Conservation (phyloP, 805 yeast genomes). For the Zygoascus bituminiphila region DNA sequence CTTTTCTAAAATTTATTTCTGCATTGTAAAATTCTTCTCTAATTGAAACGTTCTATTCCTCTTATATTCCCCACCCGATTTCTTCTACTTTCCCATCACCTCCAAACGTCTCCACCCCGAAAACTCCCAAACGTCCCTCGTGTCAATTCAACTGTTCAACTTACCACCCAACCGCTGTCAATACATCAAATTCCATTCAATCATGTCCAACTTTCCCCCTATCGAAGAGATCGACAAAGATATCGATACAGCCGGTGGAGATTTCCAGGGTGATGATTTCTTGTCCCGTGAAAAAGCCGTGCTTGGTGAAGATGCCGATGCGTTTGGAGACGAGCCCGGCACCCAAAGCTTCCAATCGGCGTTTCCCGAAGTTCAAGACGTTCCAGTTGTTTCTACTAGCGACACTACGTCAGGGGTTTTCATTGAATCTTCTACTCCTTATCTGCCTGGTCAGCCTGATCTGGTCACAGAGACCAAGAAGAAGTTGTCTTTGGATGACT, state of each 20-base stretch:
- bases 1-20: no score
- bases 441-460: conserved; percentile 10
- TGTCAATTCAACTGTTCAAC: conserved; percentile 2
- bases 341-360: conserved; percentile 19
- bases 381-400: background rate
- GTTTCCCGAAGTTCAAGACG: conserved; percentile 24
- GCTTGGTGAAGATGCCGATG: conserved; percentile 36
- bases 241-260: conserved; percentile 12
- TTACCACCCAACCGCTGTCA: background rate
- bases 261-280: conserved; percentile 33
- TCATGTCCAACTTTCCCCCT: conserved; percentile 32
- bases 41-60: no score
- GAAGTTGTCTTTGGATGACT: conserved; percentile 34
- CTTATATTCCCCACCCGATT: no score
- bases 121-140: conserved; percentile 1
- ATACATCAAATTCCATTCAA: conserved; percentile 3
- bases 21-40: no score
- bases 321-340: conserved; percentile 21
- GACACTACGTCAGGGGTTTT: conserved; percentile 12
- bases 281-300: conserved; percentile 35
- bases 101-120: conserved; percentile 2
- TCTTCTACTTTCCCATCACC: background rate
- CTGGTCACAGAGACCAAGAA: conserved; percentile 15
- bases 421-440: conserved; percentile 16
- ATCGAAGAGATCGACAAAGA: conserved; percentile 31